Conservation (phyloP, 2,329 filamentous ascomycete species). For the Juglanconis oblonga region DNA sequence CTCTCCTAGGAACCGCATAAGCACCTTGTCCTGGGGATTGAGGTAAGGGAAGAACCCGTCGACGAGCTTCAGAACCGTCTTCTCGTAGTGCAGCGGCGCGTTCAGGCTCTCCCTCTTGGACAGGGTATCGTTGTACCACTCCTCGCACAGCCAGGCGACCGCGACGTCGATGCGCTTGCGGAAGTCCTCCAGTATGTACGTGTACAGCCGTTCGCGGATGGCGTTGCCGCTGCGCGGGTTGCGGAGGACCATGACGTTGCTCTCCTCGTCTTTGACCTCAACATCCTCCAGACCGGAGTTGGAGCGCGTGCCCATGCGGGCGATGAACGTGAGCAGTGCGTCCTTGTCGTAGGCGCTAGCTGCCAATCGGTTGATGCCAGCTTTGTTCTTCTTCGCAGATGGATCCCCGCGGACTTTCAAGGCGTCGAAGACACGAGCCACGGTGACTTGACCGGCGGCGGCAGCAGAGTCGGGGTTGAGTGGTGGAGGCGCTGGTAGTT, state of each 20-base stretch:
- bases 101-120: constrained; percentile 40
- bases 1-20: constrained; percentile 89
- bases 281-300: constrained; percentile 65
- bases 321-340: constrained; percentile 86
- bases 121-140: constrained; percentile 88
- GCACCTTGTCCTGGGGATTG: constrained; percentile 83
- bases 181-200: constrained; percentile 90
- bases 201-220: constrained; percentile 78
- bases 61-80: constrained; percentile 76
- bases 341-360: constrained; percentile 82
- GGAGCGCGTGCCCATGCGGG: constrained; percentile 78
- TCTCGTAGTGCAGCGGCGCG: constrained; percentile 68
- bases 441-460: constrained; percentile 71
- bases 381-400: constrained; percentile 57
- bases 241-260: constrained; percentile 32
- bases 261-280: constrained; percentile 56
- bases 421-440: constrained; percentile 75
- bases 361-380: constrained; percentile 79
- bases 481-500: constrained; percentile 71
- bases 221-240: constrained; percentile 51
- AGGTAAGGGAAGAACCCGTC: constrained; percentile 88
- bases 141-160: constrained; percentile 91
- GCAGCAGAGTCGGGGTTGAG: constrained; percentile 69
- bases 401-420: constrained; percentile 71
- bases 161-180: constrained; percentile 84